phyloP scores from a whole-genome alignment of 176 grass and related monocot species.

The Rhynchospora breviuscula region DNA sequence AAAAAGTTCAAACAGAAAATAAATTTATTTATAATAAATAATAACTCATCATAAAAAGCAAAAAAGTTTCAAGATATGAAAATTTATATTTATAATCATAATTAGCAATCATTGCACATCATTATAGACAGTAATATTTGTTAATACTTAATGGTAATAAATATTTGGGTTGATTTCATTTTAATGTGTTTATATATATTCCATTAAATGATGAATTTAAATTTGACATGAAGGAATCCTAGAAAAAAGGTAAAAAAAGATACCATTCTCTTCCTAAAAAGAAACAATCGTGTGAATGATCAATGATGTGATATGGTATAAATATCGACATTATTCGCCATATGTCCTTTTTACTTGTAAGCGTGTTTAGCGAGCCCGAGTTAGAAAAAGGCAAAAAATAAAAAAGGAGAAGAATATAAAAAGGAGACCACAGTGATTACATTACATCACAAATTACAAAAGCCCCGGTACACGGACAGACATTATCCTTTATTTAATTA shows the following conservation, averaged over 20 bases:
- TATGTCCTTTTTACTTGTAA: neutral
- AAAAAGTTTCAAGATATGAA: neutral
- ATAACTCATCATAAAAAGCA: neutral
- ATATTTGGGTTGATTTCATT: neutral
- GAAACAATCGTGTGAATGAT: neutral
- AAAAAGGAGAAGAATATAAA: neutral
- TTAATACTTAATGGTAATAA: neutral
- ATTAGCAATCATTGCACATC: neutral
- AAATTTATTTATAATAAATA: neutral
- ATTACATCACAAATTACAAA: neutral
- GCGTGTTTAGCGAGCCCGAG: neutral
- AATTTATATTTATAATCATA: neutral
- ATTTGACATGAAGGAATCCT: neutral
- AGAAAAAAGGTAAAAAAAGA: neutral
- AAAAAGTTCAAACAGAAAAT: neutral
- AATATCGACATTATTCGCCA: neutral
- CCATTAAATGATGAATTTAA: neutral
- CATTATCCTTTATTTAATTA: constrained; percentile 1
- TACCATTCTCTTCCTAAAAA: neutral
- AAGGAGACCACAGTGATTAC: neutral
- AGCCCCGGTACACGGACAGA: neutral
- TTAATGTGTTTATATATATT: no score
- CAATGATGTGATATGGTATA: neutral
- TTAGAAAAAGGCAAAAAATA: neutral
- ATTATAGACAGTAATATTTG: no score